Percentiles rank a stretch among this genome's conserved stretches.
phyloP scores from a whole-genome alignment of 257 asterid genomes.

The Cruciata laevipes region DNA sequence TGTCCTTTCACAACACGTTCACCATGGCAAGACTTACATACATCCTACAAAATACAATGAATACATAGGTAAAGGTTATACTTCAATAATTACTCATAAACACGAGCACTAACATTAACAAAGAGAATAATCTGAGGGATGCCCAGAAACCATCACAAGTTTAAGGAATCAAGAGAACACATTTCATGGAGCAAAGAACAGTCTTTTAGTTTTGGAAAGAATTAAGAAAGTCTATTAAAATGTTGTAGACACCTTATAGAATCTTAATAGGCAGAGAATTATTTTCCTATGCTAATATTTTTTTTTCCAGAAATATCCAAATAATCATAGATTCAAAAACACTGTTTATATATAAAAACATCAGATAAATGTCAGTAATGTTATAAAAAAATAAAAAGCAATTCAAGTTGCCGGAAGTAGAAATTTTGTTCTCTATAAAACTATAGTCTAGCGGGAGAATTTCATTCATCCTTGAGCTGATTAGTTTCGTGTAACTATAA shows the following conservation, averaged over 20 bases:
- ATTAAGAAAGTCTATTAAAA: not conserved
- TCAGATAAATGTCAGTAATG: not conserved
- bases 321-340: not conserved
- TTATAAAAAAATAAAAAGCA: not conserved
- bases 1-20: conserved; percentile 58
- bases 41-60: conserved; percentile 44
- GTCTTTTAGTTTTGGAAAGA: not conserved
- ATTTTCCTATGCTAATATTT: no score
- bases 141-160: not conserved
- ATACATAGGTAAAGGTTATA: not conserved
- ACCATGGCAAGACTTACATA: conserved; percentile 89
- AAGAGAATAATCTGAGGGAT: no score
- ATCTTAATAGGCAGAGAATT: not conserved
- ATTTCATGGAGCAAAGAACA: not conserved
- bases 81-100: not conserved
- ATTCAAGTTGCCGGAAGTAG: not conserved
- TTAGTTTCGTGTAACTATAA: not conserved
- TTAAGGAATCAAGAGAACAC: not conserved
- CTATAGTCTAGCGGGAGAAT: not conserved
- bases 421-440: not conserved
- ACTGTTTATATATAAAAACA: no score
- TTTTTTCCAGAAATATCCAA: not conserved
- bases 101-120: not conserved
- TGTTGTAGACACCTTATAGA: not conserved
- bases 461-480: not conserved